Evolutionary conservation across 345 rosid species (phyloP), one percentile per base, ranked within the genome.

Genomic region (Nasturtium officinale): DNA sequence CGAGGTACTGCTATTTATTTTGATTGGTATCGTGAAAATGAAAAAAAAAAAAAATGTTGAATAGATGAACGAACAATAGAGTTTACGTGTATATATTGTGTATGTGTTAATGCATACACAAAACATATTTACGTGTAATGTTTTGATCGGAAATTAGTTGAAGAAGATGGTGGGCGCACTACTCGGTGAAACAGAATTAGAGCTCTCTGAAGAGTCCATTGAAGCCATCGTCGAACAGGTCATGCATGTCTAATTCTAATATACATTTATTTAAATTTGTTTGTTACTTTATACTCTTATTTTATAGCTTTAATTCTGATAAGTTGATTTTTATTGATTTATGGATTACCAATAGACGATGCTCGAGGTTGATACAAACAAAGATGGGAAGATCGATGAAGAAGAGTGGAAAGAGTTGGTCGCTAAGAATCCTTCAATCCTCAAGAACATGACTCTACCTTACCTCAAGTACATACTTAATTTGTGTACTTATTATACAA

Each of bases 371-470:
- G 96, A 90, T 79, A 38, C 77, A 29, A 90, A 93, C 9, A 83
- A 82, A 70, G 97, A 93, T 67, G 97, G 96, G 29, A 89, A 80
- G 77, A 90, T 93, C 12, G 96, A 93, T 73, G 65, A 60, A 59
- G 90, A 89, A 63, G 97, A 93, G 68, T 93, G 98, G 98, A 78
- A 52, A 67, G 86, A 85, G 55, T 85, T 79, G 20, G 88, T 87
- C 2, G 82, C 77, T 11, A 86, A 83, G 80, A 84, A 82, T 74
- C 96, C 97, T 3, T 77, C 93, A 52, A 75, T 89, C 79, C 63
- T 90, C 29, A 90, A 81, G 83, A 87, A 81, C 80, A 88, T 90
- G 96, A 90, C 96, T 50, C 81, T 92, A 68, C 90, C 90, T 40
- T 72, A 81, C 71, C 77, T 92, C 70, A 89, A 72, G 96, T 88